phyloP scores from a whole-genome alignment of 768 basidiomycete species.

The Tephrocybe sp. region DNA sequence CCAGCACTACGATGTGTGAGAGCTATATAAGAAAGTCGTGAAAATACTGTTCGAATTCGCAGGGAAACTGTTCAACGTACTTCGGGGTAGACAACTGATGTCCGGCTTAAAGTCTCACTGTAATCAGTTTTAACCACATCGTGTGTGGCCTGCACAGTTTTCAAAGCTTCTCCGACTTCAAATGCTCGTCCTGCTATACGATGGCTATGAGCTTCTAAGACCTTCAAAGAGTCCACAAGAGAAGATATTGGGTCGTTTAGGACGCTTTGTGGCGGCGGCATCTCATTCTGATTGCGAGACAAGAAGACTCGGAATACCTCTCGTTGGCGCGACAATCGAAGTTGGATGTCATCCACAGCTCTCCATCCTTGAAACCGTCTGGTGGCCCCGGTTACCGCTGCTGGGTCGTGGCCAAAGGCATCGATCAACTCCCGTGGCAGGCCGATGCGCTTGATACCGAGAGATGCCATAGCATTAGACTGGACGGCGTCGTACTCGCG shows the following conservation, averaged over 20 bases:
- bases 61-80: slow-evolving; percentile 32
- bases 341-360: slow-evolving; percentile 74
- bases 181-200: slow-evolving; percentile 44
- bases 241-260: slow-evolving; percentile 53
- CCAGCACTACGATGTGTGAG: slow-evolving; percentile 64
- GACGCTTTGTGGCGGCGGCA: slow-evolving; percentile 34
- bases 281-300: slow-evolving; percentile 19
- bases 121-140: slow-evolving; percentile 59
- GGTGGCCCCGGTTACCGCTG: slow-evolving; percentile 67
- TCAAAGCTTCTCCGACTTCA: slow-evolving; percentile 47
- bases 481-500: slow-evolving; percentile 67
- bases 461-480: slow-evolving; percentile 43
- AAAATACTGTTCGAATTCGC: neutral
- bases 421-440: slow-evolving; percentile 70
- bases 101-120: slow-evolving; percentile 61
- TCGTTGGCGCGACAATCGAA: slow-evolving; percentile 60
- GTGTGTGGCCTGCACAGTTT: slow-evolving; percentile 54
- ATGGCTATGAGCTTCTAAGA: slow-evolving; percentile 45
- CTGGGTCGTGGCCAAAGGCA: slow-evolving; percentile 74
- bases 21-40: slow-evolving; percentile 38
- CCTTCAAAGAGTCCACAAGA: slow-evolving; percentile 47
- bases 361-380: slow-evolving; percentile 61
- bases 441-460: slow-evolving; percentile 44
- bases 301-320: slow-evolving; percentile 50
- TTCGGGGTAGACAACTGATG: slow-evolving; percentile 78